Conservation (phyloP, 805 yeast genomes). For the Schwanniomyces sp. region DNA sequence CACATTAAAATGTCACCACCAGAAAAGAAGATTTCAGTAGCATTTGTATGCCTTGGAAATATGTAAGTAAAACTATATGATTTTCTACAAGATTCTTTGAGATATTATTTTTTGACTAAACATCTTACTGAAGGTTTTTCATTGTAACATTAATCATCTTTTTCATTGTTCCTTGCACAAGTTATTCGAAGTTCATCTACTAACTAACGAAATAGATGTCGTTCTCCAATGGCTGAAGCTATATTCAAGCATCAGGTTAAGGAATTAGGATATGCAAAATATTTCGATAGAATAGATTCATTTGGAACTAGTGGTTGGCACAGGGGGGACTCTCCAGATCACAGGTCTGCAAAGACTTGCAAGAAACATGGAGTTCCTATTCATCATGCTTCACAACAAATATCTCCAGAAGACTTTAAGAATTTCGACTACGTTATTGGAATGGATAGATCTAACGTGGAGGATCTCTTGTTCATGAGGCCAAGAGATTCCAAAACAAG, state of each 20-base stretch:
- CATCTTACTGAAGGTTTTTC: neutral
- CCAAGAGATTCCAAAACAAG: constrained; percentile 52
- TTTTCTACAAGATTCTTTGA: neutral
- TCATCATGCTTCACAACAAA: constrained; percentile 72
- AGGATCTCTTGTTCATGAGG: constrained; percentile 48
- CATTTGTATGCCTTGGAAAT: constrained; percentile 89
- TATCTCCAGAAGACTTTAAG: constrained; percentile 48
- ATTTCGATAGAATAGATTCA: constrained; percentile 69
- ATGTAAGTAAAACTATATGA: constrained; percentile 52
- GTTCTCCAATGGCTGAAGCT: constrained; percentile 98
- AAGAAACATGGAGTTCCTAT: constrained; percentile 70
- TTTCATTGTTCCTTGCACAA: neutral
- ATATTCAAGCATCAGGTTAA: constrained; percentile 69
- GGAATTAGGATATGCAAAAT: constrained; percentile 40
- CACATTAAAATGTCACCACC: constrained; percentile 12
- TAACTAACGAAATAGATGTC: constrained; percentile 54
- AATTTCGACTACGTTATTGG: constrained; percentile 68
- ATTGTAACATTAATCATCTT: neutral
- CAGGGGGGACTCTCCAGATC: constrained; percentile 78
- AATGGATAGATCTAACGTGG: constrained; percentile 65
- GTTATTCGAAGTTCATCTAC: neutral
- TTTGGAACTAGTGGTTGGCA: constrained; percentile 90
- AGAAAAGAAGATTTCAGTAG: constrained; percentile 54
- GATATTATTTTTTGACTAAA: no score
- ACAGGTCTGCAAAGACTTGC: constrained; percentile 70